phyloP scores from a whole-genome alignment of 2,329 filamentous ascomycete species.

The Fusarium sulawesiense region DNA sequence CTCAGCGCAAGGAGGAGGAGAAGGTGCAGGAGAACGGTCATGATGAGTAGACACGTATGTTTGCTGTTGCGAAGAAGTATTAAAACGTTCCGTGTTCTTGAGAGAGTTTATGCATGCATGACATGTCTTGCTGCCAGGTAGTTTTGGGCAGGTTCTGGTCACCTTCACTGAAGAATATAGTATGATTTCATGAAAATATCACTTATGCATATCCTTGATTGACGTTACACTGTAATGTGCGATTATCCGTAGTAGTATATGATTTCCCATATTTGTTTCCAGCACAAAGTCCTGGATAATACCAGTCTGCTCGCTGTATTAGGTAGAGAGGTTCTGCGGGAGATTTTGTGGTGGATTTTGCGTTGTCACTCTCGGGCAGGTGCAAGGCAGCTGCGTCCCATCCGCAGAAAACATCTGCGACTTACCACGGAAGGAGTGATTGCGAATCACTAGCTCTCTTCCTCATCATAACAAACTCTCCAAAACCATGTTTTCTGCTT shows the following conservation, averaged over 20 bases:
- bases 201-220: neutral
- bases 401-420: neutral
- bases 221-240: neutral
- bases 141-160: constrained; percentile 29
- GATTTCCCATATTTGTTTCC: neutral
- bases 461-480: neutral
- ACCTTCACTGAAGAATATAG: constrained; percentile 11
- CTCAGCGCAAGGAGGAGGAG: constrained; percentile 34
- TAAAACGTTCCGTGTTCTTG: neutral
- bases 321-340: neutral
- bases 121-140: neutral
- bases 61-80: neutral
- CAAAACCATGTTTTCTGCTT: neutral
- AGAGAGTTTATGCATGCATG: neutral
- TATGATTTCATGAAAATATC: neutral
- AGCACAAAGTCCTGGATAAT: neutral
- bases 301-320: neutral
- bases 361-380: constrained; percentile 2
- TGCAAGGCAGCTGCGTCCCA: constrained; percentile 5
- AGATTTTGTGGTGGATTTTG: neutral
- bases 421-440: constrained; percentile 4
- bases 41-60: neutral
- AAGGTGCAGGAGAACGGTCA: constrained; percentile 22
- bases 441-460: neutral
- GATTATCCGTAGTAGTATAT: neutral